A percentile compares a stretch with the other conserved stretches of the same genome.
These are phyloP conservation scores for Raddia guianensis DNA, from an alignment of 176 grass and related monocot species.

Conservation along the genomic window DNA sequence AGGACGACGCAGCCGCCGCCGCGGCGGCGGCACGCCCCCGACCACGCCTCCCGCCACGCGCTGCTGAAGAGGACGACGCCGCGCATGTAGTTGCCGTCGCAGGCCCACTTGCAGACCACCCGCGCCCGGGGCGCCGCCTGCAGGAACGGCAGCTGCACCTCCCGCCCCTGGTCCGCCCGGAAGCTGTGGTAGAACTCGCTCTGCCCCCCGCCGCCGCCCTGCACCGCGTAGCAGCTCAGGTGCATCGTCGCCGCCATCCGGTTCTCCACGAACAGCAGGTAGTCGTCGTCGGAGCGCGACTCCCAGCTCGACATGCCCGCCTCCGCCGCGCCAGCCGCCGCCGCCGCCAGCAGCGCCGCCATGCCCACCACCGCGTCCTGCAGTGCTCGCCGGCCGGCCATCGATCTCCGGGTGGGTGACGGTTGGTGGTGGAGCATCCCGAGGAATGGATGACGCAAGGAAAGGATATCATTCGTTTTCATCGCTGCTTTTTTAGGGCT, in stretches of 20 bases:
- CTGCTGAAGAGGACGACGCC: background rate
- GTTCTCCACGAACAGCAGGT: background rate
- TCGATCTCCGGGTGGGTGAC: background rate
- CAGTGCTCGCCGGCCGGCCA: background rate
- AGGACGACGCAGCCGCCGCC: background rate
- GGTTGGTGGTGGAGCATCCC: background rate
- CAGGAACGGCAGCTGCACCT: slow-evolving; percentile 17
- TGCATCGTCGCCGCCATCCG: slow-evolving; percentile 2
- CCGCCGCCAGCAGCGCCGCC: background rate
- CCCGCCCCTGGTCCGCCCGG: background rate
- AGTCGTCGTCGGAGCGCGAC: background rate
- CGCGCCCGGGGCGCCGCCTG: background rate
- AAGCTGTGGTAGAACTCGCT: slow-evolving; percentile 29
- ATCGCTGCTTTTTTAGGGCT: background rate
- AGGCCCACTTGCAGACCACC: slow-evolving; percentile 20
- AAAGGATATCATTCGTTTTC: background rate
- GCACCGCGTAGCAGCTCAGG: slow-evolving; percentile 3
- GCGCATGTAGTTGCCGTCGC: slow-evolving; percentile 5
- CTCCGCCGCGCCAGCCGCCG: background rate
- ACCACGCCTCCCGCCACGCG: background rate
- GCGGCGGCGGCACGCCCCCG: background rate
- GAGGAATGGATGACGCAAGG: no score
- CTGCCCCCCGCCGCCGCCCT: background rate
- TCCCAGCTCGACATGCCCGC: background rate
- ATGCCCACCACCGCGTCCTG: background rate